A percentile compares a stretch with the other conserved stretches of the same genome.
phyloP scores from a whole-genome alignment of 805 yeast species.

The Candida easanensis region DNA sequence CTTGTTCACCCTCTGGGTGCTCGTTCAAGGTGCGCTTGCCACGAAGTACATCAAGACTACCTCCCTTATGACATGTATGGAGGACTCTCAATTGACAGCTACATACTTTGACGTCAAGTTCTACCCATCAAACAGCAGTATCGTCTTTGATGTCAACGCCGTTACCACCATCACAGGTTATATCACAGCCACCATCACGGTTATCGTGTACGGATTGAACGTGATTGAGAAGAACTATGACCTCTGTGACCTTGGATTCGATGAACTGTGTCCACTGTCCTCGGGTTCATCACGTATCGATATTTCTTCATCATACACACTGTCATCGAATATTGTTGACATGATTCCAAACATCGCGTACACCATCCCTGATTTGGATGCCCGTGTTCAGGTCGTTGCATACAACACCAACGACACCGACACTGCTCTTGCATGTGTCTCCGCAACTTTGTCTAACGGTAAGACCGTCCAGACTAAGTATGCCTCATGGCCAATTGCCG shows the following conservation, averaged over 20 bases:
- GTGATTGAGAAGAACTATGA: conserved; percentile 52
- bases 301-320: conserved; percentile 46
- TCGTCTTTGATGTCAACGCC: conserved; percentile 69
- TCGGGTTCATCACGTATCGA: conserved; percentile 90
- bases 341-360: conserved; percentile 82
- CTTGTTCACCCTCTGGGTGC: conserved; percentile 10
- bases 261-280: conserved; percentile 73
- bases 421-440: conserved; percentile 82
- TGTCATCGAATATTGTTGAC: conserved; percentile 39
- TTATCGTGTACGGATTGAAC: conserved; percentile 80
- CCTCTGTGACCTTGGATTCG: conserved; percentile 61
- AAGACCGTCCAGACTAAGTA: conserved; percentile 91
- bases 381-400: conserved; percentile 74
- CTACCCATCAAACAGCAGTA: conserved; percentile 62
- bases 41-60: conserved; percentile 41
- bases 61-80: conserved; percentile 90
- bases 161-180: conserved; percentile 71
- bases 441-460: conserved; percentile 81
- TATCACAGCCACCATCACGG: conserved; percentile 59
- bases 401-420: conserved; percentile 46
- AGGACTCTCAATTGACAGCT: conserved; percentile 81
- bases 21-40: conserved; percentile 8
- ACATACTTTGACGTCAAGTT: conserved; percentile 74
- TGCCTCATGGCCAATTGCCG: conserved; percentile 96
- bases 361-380: conserved; percentile 92